Base-by-base conservation (phyloP, 176 grass and related monocot genomes). In the Neostapfia colusana region DNA sequence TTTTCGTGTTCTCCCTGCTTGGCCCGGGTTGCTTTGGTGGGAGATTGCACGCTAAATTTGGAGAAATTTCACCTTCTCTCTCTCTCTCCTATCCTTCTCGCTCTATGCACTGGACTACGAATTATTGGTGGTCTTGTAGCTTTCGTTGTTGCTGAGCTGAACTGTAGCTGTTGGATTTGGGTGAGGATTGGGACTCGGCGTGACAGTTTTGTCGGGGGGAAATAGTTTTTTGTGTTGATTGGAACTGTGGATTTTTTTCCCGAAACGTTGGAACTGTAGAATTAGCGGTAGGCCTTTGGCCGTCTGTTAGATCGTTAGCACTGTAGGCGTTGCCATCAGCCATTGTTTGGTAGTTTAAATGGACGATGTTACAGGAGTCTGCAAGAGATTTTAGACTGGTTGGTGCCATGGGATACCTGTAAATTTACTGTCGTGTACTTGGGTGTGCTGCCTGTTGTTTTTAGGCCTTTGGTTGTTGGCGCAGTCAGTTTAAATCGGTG, bases 231-330 rank as follows among this genome's bases (percentile, higher is more conserved):
- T 31, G 31, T 77, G 36, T 74, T 74, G 75, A 53, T 88, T 79
- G 63, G 63, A 70, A 56, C 45, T 64, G 69, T 83, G 76, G 21
- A n/a, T n/a, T n/a, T n/a, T n/a, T n/a, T n/a, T n/a, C n/a, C n/a
- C n/a, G n/a, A n/a, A n/a, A n/a, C n/a, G n/a, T 88, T 79, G 63
- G 63, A 70, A 56, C 45, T 64, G 69, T 83, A 70, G 21, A 64
- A 70, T 69, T 60, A 31, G 63, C 42, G 23, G 39, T 44, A 27
- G 56, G 20, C 45, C 7, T 75, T 76, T 58, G 17, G 17, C 80
- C 79, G 75, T 67, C n/a, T 70, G 39, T 75, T 84, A 42, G 46
- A 58, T 45, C 79, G 39, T 70, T 85, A 76, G 45, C 63, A 49
- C 46, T 88, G 54, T 59, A 36, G 57, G 46, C 69, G 76, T 70